Base-by-base conservation (phyloP, 1,284 basidiomycete genomes). In the Meripilus lineatus region DNA sequence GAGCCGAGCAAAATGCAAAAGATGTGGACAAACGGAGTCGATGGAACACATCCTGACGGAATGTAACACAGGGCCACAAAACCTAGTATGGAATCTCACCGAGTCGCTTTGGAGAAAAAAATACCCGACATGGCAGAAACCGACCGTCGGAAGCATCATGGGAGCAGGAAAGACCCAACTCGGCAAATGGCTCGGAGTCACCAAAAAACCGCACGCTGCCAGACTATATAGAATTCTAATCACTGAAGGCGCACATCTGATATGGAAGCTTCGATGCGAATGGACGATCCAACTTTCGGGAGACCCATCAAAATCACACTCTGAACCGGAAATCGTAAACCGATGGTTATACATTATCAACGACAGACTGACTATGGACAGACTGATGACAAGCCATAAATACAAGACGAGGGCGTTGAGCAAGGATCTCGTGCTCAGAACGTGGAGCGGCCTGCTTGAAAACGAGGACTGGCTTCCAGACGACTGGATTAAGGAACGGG, bases 1-100 rank as follows among this genome's bases (percentile, higher is more conserved):
- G 42, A 36, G 58, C 1, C 32, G 56, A 32, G 56, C 43, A 1
- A 14, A 6, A 5, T 66, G 65, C 48, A 15, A 17, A 1, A 24
- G 48, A 4, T 66, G 65, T 34, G 42, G 47, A 0, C 36, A 8
- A 1, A 40, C 40, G 4, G 63, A 67, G 30, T 44, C 54, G 0
- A 54, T 63, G 46, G 57, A 62, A 17, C 64, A 67, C 32, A 63
- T 65, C 10, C 51, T 66, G 0, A 47, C 50, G 1, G 38, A 56
- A 36, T 67, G 62, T 36, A 32, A 48, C 4, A 38, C 50, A 0
- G 48, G 54, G 2, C 63, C 59, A 0, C 53, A 55, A 41, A 28
- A 42, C 7, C 22, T 42, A 17, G 45, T 63, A 4, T 66, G 64
- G 64, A 40, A 35, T 11, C 38, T 57, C 10, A 54, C 50, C 1